phyloP scores from a whole-genome alignment of 2,329 filamentous ascomycete species.

The Macrophomina phaseolina region DNA sequence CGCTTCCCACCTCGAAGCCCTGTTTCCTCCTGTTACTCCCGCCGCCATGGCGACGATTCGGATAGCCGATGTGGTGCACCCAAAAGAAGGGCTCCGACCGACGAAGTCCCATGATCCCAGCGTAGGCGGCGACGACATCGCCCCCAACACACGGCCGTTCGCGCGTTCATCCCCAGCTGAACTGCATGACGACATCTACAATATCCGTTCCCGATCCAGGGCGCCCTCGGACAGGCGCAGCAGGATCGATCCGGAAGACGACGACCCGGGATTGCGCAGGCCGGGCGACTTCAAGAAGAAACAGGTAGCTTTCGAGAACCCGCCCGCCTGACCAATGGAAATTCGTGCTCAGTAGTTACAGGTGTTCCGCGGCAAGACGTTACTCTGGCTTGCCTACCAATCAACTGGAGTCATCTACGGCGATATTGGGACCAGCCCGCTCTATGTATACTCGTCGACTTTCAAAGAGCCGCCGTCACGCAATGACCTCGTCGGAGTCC shows the following conservation, averaged over 20 bases:
- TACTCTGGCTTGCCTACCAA: constrained; percentile 64
- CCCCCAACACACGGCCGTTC: not conserved
- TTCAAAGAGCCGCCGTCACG: constrained; percentile 63
- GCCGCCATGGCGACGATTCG: not conserved
- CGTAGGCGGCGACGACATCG: not conserved
- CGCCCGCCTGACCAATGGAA: not conserved
- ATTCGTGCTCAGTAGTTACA: not conserved
- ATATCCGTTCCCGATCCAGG: not conserved
- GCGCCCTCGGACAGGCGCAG: constrained; percentile 2
- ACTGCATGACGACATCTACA: not conserved
- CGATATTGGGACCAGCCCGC: constrained; percentile 69
- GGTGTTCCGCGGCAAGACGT: not conserved
- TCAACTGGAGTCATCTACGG: constrained; percentile 72
- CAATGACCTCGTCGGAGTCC: constrained; percentile 66
- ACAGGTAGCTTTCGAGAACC: not conserved
- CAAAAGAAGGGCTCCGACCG: not conserved
- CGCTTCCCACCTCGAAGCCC: no score
- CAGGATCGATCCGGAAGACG: not conserved
- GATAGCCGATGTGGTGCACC: not conserved
- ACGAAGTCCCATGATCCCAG: no score
- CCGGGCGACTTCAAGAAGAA: constrained; percentile 3
- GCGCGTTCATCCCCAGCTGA: not conserved
- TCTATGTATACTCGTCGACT: constrained; percentile 75
- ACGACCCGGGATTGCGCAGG: not conserved
- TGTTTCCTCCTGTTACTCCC: not conserved